A percentile compares a stretch with the other conserved stretches of the same genome.
Evolutionary conservation across 1,284 basidiomycete genomes (phyloP).

Genomic region (Microbotryum scabiosae): DNA sequence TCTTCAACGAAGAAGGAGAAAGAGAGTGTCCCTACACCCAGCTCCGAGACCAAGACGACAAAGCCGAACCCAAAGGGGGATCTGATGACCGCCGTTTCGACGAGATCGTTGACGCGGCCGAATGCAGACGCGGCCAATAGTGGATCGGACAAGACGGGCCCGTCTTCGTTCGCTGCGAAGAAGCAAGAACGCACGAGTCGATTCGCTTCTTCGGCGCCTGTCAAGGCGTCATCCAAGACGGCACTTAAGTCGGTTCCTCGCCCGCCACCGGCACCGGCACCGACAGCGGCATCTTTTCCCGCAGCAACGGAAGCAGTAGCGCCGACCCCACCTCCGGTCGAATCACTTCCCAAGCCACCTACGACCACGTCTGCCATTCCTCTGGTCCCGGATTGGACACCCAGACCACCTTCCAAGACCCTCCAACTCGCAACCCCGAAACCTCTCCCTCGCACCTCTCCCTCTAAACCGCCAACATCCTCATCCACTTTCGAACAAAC

Average conservation of each 20-base stretch:
- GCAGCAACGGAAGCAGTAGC: not conserved
- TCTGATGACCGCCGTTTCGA: conserved; percentile 17
- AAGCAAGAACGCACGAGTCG: conserved; percentile 5
- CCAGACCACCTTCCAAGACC: not conserved
- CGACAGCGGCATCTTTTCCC: not conserved
- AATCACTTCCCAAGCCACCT: no score
- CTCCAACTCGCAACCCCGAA: not conserved
- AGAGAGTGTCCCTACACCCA: not conserved
- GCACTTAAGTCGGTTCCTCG: not conserved
- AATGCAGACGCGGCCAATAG: not conserved
- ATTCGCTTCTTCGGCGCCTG: not conserved
- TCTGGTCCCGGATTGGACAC: no score
- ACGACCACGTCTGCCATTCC: no score
- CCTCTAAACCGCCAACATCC: not conserved
- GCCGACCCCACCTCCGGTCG: not conserved
- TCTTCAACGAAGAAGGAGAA: not conserved
- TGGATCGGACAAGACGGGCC: no score
- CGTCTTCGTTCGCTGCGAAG: conserved; percentile 11
- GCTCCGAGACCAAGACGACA: not conserved
- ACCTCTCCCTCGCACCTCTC: not conserved
- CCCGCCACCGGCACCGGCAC: not conserved
- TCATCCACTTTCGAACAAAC: conserved; percentile 19
- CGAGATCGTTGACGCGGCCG: conserved; percentile 1
- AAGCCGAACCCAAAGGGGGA: not conserved
- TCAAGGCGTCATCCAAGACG: not conserved